Evolutionary conservation across 116 monocot species (phyloP), one percentile per base, ranked within the genome.

Genomic region (Papilionanthe hybrid): DNA sequence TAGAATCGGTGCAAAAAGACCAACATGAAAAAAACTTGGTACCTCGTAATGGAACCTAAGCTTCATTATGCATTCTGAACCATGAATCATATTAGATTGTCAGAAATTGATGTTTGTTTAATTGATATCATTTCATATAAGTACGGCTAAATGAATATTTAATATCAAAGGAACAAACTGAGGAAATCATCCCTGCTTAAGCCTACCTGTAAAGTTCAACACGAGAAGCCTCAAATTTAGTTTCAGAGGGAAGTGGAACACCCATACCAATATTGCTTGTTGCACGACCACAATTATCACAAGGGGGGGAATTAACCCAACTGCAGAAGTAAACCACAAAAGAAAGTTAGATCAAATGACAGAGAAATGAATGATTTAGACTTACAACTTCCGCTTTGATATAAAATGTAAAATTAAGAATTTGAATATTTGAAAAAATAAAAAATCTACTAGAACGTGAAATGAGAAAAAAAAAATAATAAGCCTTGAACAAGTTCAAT

Each of bases 271-370:
- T 76, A 78, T 65, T 87, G 79, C 44, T 91, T 30, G 97, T 97
- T 82, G 76, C 86, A 83, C 79, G 49, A 45, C 91, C 91, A 84
- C 97, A 97, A 72, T 84, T 76, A 74, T 92, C 88, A 80, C 97
- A 97, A 75, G 92, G 83, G 55, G 94, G 92, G 69, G 94, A 84
- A 89, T 97, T 97, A 12, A 97, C 92, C 97, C 97, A 97, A 25
- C 97, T 97, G 83, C 80, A 86, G 81, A 77, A 66, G 76, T 32
- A 71, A 58, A 9, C 81, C 20, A 18, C 23, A 29, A 69, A 75
- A 6, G 41, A 73, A 44, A 74, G 37, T 29, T 37, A 32, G 27
- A 37, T 69, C 13, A 32, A 69, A 69, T 69, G 69, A 15, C 15
- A 4, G 17, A 25, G 29, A 32, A 37, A 37, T 37, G 30, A 32